A percentile compares a stretch with the other conserved stretches of the same genome.
phyloP scores from a whole-genome alignment of 2,329 filamentous ascomycete species.

The Phialophora expanda region DNA sequence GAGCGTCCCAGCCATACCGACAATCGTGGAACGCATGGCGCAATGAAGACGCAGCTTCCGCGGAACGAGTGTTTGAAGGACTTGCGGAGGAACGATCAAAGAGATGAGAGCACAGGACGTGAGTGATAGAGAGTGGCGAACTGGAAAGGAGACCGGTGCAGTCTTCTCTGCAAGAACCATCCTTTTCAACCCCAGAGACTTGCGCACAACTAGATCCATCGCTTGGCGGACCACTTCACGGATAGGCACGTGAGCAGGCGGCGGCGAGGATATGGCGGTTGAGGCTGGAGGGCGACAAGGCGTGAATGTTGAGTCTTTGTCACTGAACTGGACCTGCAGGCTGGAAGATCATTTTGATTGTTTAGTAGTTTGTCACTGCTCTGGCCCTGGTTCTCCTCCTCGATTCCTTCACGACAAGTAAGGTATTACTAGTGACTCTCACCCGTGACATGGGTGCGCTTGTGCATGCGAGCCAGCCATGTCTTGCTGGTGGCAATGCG shows the following conservation, averaged over 20 bases:
- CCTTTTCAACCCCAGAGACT: background rate
- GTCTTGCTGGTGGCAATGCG: slow-evolving; percentile 53
- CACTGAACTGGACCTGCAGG: background rate
- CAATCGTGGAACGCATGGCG: background rate
- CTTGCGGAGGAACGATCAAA: background rate
- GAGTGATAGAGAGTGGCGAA: background rate
- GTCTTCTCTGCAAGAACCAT: background rate
- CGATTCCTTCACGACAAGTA: background rate
- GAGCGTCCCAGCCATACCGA: background rate
- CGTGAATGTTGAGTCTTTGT: background rate
- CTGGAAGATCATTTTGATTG: background rate
- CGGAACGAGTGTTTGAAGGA: background rate
- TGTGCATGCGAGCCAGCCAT: slow-evolving; percentile 57
- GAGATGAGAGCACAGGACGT: background rate
- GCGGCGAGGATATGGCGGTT: background rate
- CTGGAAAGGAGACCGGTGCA: background rate
- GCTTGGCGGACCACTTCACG: background rate
- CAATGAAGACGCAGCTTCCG: background rate
- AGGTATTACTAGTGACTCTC: slow-evolving; percentile 40
- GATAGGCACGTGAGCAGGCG: background rate
- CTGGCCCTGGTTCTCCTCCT: background rate
- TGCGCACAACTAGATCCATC: background rate
- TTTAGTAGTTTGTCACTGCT: background rate
- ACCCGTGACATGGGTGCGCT: slow-evolving; percentile 44
- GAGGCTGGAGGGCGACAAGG: background rate